Evolutionary conservation across 2,329 filamentous ascomycete species (phyloP).

Genomic region (Venturia carpophila): DNA sequence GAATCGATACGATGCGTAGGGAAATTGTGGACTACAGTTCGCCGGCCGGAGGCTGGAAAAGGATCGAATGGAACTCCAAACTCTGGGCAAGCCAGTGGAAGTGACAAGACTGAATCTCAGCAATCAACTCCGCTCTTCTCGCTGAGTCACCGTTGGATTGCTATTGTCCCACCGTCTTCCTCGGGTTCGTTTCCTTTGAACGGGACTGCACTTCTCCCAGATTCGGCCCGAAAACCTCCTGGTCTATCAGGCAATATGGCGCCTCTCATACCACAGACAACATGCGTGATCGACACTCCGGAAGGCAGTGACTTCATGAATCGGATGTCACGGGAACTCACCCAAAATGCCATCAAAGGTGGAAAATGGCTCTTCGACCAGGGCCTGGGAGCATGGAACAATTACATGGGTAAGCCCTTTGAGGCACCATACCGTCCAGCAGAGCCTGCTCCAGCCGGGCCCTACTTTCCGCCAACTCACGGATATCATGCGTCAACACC

Average conservation of each 20-base stretch:
- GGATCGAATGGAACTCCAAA: conserved; percentile 30
- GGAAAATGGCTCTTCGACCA: conserved; percentile 72
- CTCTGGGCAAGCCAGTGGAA: conserved; percentile 26
- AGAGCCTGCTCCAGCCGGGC: conserved; percentile 28
- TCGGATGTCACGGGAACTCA: conserved; percentile 69
- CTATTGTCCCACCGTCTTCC: conserved; percentile 65
- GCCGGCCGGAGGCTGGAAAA: conserved; percentile 38
- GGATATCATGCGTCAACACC: conserved; percentile 49
- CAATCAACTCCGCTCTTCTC: conserved; percentile 59
- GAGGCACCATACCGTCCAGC: conserved; percentile 44
- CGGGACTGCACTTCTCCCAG: conserved; percentile 50
- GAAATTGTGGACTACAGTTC: conserved; percentile 86
- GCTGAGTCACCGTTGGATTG: conserved; percentile 66
- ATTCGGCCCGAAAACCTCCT: conserved; percentile 45
- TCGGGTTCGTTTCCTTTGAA: conserved; percentile 60
- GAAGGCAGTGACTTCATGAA: conserved; percentile 65
- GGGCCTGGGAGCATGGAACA: conserved; percentile 68
- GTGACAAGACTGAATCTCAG: conserved; percentile 31
- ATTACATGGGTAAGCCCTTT: conserved; percentile 60
- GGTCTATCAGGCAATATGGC: conserved; percentile 53
- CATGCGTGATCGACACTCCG: conserved; percentile 63
- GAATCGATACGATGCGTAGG: conserved; percentile 53
- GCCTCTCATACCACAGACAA: conserved; percentile 59
- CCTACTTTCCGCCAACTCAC: conserved; percentile 67
- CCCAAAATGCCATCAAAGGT: conserved; percentile 67